Base-by-base conservation (phyloP, 2,329 filamentous ascomycete species). In the Fonsecaea erecta region DNA sequence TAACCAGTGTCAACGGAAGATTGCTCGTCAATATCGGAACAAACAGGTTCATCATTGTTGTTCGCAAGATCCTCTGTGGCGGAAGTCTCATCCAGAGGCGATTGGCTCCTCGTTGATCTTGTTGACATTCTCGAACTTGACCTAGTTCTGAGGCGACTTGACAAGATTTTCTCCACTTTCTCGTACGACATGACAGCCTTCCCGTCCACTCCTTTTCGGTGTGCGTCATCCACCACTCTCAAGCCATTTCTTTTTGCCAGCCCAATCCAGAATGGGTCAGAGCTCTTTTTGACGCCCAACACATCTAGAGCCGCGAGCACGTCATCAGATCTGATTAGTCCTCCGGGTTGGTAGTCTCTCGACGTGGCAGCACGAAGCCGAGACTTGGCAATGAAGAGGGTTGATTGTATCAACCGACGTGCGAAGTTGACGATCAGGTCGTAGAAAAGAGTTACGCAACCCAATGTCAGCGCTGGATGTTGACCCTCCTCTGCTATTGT, bases 361-460 rank as follows among this genome's bases (percentile, higher is more conserved):
- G 64, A 72, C 40, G 75, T 75, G 71, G 74, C 77, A 40, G 87
- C 81, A 59, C 87, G 83, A 26, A 92, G 77, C 48, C 92, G 84
- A 1, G 90, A 89, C 74, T 86, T 84, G n/a, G 89, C 86, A 64
- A 92, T 85, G 71, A 89, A 90, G 0, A 95, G 78, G 0, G 86
- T 81, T 0, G 90, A 86, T 53, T 90, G 86, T 1, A 95, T 81
- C 1, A 97, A 77, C 12, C 90, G 84, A 64, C 85, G 86, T 0
- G 90, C 93, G 14, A 95, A 70, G 60, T 85, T 90, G 1, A 90
- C 75, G 0, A 85, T 81, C 1, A 97, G 76, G 8, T 85, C 85
- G 72, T 93, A 84, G 52, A 97, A 89, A 71, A 95, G 91, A 4
- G 86, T 83, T n/a, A 96, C 83, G 0, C 90, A 88, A 1, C 91